These are phyloP conservation scores for Aspergillus leporis DNA, from an alignment of 495 filamentous ascomycete species.

Conservation along the genomic window DNA sequence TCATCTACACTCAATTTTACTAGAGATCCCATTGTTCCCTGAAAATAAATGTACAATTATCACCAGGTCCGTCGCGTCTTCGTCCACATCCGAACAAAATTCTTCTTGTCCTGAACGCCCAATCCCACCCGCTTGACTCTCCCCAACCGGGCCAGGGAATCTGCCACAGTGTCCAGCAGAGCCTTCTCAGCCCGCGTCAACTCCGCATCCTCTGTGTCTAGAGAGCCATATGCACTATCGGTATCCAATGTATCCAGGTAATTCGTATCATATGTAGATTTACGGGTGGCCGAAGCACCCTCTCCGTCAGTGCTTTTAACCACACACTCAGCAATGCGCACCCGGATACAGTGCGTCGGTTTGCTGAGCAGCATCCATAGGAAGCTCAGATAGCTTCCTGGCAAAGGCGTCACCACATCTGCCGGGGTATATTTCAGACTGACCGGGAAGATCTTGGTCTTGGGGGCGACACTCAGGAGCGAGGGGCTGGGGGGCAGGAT, in stretches of 20 bases:
- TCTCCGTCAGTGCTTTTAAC: slow-evolving; percentile 44
- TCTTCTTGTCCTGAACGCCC: slow-evolving; percentile 77
- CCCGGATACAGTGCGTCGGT: slow-evolving; percentile 85
- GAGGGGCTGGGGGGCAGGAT: slow-evolving; percentile 80
- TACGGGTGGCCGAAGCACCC: slow-evolving; percentile 15
- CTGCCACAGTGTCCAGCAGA: slow-evolving; percentile 72
- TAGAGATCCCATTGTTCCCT: not conserved
- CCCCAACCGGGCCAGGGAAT: slow-evolving; percentile 84
- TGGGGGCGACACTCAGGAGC: slow-evolving; percentile 62
- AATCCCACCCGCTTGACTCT: slow-evolving; percentile 89
- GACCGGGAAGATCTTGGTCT: slow-evolving; percentile 80
- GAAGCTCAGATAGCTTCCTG: slow-evolving; percentile 64
- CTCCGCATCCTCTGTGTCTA: slow-evolving; percentile 21
- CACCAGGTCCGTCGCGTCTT: slow-evolving; percentile 43
- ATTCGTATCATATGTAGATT: slow-evolving; percentile 48
- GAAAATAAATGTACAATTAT: slow-evolving; percentile 9
- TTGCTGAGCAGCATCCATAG: slow-evolving; percentile 83
- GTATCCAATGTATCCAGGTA: slow-evolving; percentile 48
- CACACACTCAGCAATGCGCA: slow-evolving; percentile 78
- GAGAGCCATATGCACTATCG: slow-evolving; percentile 32
- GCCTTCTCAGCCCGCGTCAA: slow-evolving; percentile 57
- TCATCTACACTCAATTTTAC: not conserved
- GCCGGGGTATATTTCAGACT: slow-evolving; percentile 83
- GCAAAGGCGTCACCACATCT: slow-evolving; percentile 89
- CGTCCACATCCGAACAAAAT: slow-evolving; percentile 68